phyloP scores from a whole-genome alignment of 2,329 filamentous ascomycete genomes.

The Fusarium fujikuroi region DNA sequence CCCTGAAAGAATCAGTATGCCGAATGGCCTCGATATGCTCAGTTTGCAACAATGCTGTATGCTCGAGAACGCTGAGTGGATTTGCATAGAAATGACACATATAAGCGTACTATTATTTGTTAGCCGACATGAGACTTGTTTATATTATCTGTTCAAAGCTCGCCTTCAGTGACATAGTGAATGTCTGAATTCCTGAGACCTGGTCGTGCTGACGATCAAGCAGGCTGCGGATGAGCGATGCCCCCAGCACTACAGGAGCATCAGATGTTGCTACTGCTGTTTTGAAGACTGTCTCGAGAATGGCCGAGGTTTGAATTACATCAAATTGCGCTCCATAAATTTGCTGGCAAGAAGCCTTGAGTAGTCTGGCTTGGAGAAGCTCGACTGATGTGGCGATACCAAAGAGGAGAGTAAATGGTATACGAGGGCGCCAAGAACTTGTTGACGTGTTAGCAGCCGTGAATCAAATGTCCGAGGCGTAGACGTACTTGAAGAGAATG shows the following conservation, averaged over 20 bases:
- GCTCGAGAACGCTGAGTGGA: constrained; percentile 73
- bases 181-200: constrained; percentile 78
- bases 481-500: constrained; percentile 70
- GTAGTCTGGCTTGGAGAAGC: constrained; percentile 78
- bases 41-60: constrained; percentile 56
- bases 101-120: constrained; percentile 72
- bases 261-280: constrained; percentile 69
- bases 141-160: constrained; percentile 4
- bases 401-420: constrained; percentile 81
- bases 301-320: constrained; percentile 76
- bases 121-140: neutral
- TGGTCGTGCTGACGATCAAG: constrained; percentile 81
- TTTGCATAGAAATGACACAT: constrained; percentile 90
- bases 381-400: constrained; percentile 86
- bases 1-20: constrained; percentile 74
- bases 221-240: constrained; percentile 69
- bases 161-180: constrained; percentile 76
- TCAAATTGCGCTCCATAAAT: constrained; percentile 80
- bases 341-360: constrained; percentile 73
- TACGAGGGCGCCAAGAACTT: constrained; percentile 75
- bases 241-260: constrained; percentile 70
- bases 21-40: constrained; percentile 76
- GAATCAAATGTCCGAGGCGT: neutral
- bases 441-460: constrained; percentile 45
- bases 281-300: constrained; percentile 78